Evolutionary conservation across 2,329 filamentous ascomycete species (phyloP).

Genomic region (Colletotrichum sp.): DNA sequence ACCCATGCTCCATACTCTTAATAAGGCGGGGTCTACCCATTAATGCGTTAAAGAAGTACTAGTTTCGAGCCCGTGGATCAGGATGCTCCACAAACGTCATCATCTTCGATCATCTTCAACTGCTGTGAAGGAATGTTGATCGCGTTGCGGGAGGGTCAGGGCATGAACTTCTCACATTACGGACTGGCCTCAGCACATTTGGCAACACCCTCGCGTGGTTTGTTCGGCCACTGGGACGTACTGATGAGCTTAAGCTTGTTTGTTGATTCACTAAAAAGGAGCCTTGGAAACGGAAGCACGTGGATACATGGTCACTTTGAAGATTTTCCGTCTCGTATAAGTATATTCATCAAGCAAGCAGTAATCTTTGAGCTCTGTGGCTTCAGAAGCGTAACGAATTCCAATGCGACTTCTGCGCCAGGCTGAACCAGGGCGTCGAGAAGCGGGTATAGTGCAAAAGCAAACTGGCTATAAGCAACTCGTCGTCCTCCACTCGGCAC

Average conservation of each 20-base stretch:
- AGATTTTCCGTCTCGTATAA: background rate
- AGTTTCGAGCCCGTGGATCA: background rate
- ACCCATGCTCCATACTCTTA: background rate
- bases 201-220: background rate
- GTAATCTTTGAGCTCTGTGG: background rate
- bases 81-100: background rate
- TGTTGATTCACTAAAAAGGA: background rate
- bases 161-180: background rate
- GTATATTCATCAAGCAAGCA: background rate
- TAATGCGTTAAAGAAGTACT: background rate
- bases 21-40: background rate
- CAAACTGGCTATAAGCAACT: background rate
- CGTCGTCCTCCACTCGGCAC: background rate
- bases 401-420: background rate
- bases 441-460: conserved; percentile 13
- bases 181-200: background rate
- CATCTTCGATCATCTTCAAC: background rate
- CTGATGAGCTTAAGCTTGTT: background rate
- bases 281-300: background rate
- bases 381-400: background rate
- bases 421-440: background rate
- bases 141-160: background rate
- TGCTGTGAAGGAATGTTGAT: background rate
- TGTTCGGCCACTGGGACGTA: background rate
- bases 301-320: background rate